A percentile compares a stretch with the other conserved stretches of the same genome.
Conservation (phyloP, 805 yeast species). For the Kregervanrija pseudodelftensis region DNA sequence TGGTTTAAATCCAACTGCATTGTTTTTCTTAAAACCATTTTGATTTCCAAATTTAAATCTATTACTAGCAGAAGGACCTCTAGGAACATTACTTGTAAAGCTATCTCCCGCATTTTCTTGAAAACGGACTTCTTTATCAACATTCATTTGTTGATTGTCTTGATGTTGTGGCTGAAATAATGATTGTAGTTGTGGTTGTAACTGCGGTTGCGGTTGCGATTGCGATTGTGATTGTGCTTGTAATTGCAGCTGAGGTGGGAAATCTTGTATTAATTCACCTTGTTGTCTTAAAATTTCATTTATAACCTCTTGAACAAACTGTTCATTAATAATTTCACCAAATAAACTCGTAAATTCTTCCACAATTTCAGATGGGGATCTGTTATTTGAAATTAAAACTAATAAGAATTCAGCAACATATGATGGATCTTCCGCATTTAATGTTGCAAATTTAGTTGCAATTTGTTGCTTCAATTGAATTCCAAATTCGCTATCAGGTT, state of each 20-base stretch:
- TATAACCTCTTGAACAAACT: constrained; percentile 50
- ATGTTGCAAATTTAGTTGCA: constrained; percentile 31
- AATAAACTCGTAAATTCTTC: constrained; percentile 55
- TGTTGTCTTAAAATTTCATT: constrained; percentile 43
- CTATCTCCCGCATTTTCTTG: constrained; percentile 24
- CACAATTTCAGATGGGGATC: constrained; percentile 52
- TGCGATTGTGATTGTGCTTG: constrained; percentile 9
- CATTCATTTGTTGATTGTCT: constrained; percentile 14
- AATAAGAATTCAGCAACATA: constrained; percentile 71
- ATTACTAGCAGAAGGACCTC: not conserved
- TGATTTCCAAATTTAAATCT: not conserved
- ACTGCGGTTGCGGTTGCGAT: constrained; percentile 13
- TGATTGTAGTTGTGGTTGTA: constrained; percentile 12
- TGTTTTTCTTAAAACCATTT: constrained; percentile 1
- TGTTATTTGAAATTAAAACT: constrained; percentile 63
- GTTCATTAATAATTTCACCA: constrained; percentile 51
- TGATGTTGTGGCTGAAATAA: constrained; percentile 14
- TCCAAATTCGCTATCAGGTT: constrained; percentile 29
- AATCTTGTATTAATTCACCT: constrained; percentile 17
- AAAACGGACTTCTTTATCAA: constrained; percentile 23
- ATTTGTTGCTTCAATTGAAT: constrained; percentile 38
- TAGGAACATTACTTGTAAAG: not conserved
- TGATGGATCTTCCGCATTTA: constrained; percentile 43
- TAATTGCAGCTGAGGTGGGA: constrained; percentile 7
- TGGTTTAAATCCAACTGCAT: not conserved